Evolutionary conservation across 2,329 filamentous ascomycete species (phyloP).

Genomic region (Orbilia brochopaga): DNA sequence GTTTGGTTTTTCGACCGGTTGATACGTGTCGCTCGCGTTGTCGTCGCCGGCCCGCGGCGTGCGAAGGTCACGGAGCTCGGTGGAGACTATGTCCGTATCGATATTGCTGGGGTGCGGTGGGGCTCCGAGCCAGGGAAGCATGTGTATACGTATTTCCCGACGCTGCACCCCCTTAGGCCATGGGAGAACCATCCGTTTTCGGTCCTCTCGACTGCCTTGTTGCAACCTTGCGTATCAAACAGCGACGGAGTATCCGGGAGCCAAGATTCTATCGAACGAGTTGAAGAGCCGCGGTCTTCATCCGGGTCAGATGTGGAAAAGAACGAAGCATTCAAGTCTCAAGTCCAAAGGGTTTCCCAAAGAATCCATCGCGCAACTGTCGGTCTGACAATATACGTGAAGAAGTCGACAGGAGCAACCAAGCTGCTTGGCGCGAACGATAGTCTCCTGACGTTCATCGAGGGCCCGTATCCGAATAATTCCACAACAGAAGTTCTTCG

Average conservation of each 20-base stretch:
- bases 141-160: slow-evolving; percentile 63
- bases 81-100: slow-evolving; percentile 58
- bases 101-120: slow-evolving; percentile 59
- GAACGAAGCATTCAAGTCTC: not conserved
- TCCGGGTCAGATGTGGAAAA: slow-evolving; percentile 17
- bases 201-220: slow-evolving; percentile 56
- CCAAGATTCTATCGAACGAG: not conserved
- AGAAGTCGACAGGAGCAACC: slow-evolving; percentile 58
- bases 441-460: slow-evolving; percentile 58
- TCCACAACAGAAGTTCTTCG: slow-evolving; percentile 54
- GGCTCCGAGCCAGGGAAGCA: slow-evolving; percentile 56
- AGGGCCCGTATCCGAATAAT: slow-evolving; percentile 58
- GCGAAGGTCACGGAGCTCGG: slow-evolving; percentile 58
- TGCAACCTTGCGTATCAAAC: slow-evolving; percentile 21
- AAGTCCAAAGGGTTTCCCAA: not conserved
- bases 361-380: slow-evolving; percentile 16
- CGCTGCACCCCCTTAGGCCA: slow-evolving; percentile 57
- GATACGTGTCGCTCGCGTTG: slow-evolving; percentile 57
- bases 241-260: slow-evolving; percentile 1
- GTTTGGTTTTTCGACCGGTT: slow-evolving; percentile 62
- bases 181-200: slow-evolving; percentile 68
- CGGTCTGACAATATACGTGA: slow-evolving; percentile 58
- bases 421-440: slow-evolving; percentile 53
- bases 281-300: not conserved
- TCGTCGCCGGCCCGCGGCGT: slow-evolving; percentile 57